Evolutionary conservation across 441 rosid genomes (phyloP), one percentile per base, ranked within the genome.

Genomic region (Eugenia klotzschiana): DNA sequence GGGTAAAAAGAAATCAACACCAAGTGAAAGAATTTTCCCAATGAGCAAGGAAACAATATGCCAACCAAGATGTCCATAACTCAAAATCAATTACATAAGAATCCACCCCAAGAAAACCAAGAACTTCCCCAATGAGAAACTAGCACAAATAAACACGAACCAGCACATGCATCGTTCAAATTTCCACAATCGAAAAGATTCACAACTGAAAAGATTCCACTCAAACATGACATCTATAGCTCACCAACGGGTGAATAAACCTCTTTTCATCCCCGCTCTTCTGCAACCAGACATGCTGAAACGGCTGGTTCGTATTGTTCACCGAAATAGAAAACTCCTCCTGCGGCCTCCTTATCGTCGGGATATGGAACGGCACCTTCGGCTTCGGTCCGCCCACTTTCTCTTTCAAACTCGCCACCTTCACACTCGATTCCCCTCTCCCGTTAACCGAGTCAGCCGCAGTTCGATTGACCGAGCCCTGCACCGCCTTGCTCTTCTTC

Each of bases 181-280:
- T 40, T 10, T 51, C 11, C 18, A 52, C n/a, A 50, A 74, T n/a
- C 7, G 22, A 85, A 7, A 80, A 29, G 69, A 74, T 29, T 64
- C 46, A 52, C n/a, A 50, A 74, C 27, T 9, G 22, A 85, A 7
- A 80, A 29, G 69, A 74, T 29, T 64, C 46, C n/a, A 56, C 84
- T 43, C 26, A 37, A 80, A 77, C 14, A 50, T 53, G 51, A 20
- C 22, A 49, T 60, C 3, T 26, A 56, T 60, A 53, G 91, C 98
- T 87, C 86, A 96, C 99, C 95, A 96, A 88, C 26, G 99, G 99
- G 87, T 96, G 99, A 92, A 96, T 81, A 79, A 89, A 88, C 37
- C 87, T 87, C 85, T 83, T 87, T 72, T 88, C 93, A 41, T 95
- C 97, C 43, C 91, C 96, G 81, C 90, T 91, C 89, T 74, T 93